Percentiles rank a stretch among this genome's conserved stretches.
Evolutionary conservation across 1,284 basidiomycete species (phyloP).

Genomic region (Caloboletus firmus): DNA sequence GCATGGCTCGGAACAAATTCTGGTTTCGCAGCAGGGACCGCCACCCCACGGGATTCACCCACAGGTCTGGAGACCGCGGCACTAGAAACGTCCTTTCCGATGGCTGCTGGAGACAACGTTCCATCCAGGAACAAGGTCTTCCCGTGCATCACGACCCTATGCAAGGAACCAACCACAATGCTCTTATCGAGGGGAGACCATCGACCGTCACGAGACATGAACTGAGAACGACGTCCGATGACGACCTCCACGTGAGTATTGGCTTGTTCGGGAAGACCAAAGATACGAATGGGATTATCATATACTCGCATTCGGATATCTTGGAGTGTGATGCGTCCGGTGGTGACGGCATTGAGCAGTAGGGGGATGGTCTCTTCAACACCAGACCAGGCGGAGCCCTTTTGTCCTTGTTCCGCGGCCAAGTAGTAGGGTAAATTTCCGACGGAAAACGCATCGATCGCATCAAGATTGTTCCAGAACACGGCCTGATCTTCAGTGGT

Average conservation of each 20-base stretch:
- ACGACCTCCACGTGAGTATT: slow-evolving; percentile 94
- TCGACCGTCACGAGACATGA: slow-evolving; percentile 46
- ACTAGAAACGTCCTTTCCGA: slow-evolving; percentile 83
- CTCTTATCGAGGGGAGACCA: slow-evolving; percentile 88
- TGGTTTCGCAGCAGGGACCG: slow-evolving; percentile 23
- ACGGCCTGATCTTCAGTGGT: slow-evolving; percentile 77
- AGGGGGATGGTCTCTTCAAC: slow-evolving; percentile 88
- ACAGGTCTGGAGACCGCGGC: slow-evolving; percentile 54
- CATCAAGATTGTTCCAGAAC: slow-evolving; percentile 84
- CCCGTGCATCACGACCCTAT: slow-evolving; percentile 91
- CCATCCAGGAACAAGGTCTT: slow-evolving; percentile 93
- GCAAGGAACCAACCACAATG: slow-evolving; percentile 73
- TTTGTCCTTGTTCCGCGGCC: slow-evolving; percentile 65
- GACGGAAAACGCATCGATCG: slow-evolving; percentile 91
- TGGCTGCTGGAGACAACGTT: slow-evolving; percentile 56
- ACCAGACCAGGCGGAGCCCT: slow-evolving; percentile 74
- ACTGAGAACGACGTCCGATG: slow-evolving; percentile 72
- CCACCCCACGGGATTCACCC: slow-evolving; percentile 24
- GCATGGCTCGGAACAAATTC: slow-evolving; percentile 34
- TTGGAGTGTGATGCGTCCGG: slow-evolving; percentile 79
- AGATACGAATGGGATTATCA: slow-evolving; percentile 93
- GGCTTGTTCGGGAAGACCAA: slow-evolving; percentile 83
- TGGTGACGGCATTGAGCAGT: slow-evolving; percentile 82
- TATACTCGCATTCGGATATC: slow-evolving; percentile 81
- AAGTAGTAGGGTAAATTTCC: slow-evolving; percentile 83